A percentile compares a stretch with the other conserved stretches of the same genome.
Conservation (phyloP, 2,329 filamentous ascomycete genomes). For the Paracorniculantispora psalliotae region DNA sequence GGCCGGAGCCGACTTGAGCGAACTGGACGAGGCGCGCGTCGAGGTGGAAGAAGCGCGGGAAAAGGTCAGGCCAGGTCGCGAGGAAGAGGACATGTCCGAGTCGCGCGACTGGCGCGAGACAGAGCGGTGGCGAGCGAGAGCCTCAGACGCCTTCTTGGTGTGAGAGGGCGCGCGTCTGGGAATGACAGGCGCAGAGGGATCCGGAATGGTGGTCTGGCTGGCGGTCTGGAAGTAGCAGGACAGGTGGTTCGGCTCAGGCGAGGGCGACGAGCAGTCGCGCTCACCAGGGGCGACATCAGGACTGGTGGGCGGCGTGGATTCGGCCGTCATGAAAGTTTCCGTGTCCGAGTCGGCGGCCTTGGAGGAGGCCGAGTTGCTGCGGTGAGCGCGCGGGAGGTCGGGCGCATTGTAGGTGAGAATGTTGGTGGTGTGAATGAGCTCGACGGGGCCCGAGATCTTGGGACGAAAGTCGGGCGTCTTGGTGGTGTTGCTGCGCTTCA, state of each 20-base stretch:
- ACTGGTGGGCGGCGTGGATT: slow-evolving; percentile 61
- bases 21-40: slow-evolving; percentile 45
- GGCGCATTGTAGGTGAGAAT: slow-evolving; percentile 94
- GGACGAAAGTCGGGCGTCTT: slow-evolving; percentile 46
- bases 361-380: slow-evolving; percentile 43
- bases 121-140: slow-evolving; percentile 62
- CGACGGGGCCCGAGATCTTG: slow-evolving; percentile 83
- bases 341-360: slow-evolving; percentile 71
- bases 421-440: slow-evolving; percentile 90
- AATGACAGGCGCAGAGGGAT: slow-evolving; percentile 56
- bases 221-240: slow-evolving; percentile 61
- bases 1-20: slow-evolving; percentile 26
- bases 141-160: slow-evolving; percentile 81
- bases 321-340: slow-evolving; percentile 35
- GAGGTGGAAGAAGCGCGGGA: slow-evolving; percentile 55
- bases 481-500: slow-evolving; percentile 46
- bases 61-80: slow-evolving; percentile 52
- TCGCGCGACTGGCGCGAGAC: slow-evolving; percentile 54
- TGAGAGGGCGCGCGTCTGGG: slow-evolving; percentile 79
- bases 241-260: slow-evolving; percentile 60
- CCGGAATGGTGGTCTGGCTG: slow-evolving; percentile 35
- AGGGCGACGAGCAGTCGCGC: slow-evolving; percentile 47
- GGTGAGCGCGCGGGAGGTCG: slow-evolving; percentile 58
- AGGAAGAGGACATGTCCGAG: slow-evolving; percentile 48
- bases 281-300: slow-evolving; percentile 59